These are phyloP conservation scores for Talaromyces sp. DNA, from an alignment of 2,329 filamentous ascomycete species.

Conservation along the genomic window DNA sequence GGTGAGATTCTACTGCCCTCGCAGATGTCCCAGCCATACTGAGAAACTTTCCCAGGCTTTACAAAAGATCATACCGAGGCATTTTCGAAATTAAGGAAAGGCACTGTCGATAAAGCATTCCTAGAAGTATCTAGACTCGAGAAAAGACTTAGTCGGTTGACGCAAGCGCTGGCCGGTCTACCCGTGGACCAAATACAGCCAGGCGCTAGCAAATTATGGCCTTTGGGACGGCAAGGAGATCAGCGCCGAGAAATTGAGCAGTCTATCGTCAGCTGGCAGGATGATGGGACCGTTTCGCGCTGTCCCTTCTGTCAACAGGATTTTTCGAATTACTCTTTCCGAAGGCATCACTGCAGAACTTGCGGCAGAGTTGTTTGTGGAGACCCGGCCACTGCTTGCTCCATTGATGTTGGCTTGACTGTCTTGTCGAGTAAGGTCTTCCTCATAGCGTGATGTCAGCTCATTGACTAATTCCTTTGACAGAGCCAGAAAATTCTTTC, in stretches of 20 bases:
- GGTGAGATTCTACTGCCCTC: conserved; percentile 31
- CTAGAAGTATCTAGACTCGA: conserved; percentile 86
- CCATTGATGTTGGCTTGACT: conserved; percentile 74
- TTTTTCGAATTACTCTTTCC: conserved; percentile 87
- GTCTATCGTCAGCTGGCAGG: conserved; percentile 90
- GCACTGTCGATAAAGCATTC: conserved; percentile 75
- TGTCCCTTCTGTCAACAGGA: conserved; percentile 97
- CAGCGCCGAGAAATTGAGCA: conserved; percentile 80
- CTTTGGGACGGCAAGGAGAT: conserved; percentile 64
- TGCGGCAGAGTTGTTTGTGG: conserved; percentile 92
- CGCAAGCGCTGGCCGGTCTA: conserved; percentile 71
- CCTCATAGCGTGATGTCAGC: not conserved
- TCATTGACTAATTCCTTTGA: not conserved
- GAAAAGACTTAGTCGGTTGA: conserved; percentile 85
- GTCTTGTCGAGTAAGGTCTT: conserved; percentile 58
- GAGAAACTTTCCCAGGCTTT: conserved; percentile 41
- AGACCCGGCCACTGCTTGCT: conserved; percentile 78
- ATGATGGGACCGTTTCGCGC: conserved; percentile 70
- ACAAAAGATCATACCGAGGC: conserved; percentile 65
- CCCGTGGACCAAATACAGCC: conserved; percentile 61
- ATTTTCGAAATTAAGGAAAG: conserved; percentile 68
- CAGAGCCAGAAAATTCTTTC: conserved; percentile 20
- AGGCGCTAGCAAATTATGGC: conserved; percentile 41
- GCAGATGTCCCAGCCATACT: not conserved
- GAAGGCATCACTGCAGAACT: conserved; percentile 88